phyloP scores from a whole-genome alignment of 768 basidiomycete species.

The Trametes maxima region DNA sequence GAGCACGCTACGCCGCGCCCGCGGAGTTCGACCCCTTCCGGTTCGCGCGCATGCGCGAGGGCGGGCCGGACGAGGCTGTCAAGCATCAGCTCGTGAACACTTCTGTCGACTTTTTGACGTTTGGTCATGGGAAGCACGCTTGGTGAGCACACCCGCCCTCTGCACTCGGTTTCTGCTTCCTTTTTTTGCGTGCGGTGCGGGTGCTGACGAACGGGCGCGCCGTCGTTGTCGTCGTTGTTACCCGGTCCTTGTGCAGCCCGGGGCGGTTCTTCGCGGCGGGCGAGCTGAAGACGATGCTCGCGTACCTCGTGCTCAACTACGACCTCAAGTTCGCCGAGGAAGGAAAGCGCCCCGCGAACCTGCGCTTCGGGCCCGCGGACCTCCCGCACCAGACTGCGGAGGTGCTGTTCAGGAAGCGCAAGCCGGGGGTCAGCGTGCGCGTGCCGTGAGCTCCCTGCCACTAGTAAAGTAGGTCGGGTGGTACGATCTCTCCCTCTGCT shows the following conservation, averaged over 20 bases:
- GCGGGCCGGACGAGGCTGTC: slow-evolving; percentile 33
- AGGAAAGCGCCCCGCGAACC: slow-evolving; percentile 27
- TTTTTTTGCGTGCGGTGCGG: neutral
- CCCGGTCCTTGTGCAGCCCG: slow-evolving; percentile 12
- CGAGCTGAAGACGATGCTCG: slow-evolving; percentile 38
- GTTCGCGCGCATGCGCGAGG: slow-evolving; percentile 40
- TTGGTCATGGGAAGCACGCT: slow-evolving; percentile 34
- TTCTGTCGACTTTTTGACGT: slow-evolving; percentile 28
- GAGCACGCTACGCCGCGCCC: slow-evolving; percentile 29
- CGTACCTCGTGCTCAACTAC: slow-evolving; percentile 35
- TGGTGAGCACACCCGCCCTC: slow-evolving; percentile 26
- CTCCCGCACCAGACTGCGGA: slow-evolving; percentile 27
- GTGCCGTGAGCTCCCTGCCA: no score
- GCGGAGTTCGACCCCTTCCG: slow-evolving; percentile 52
- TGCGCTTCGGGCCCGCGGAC: slow-evolving; percentile 19
- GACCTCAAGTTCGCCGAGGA: slow-evolving; percentile 35
- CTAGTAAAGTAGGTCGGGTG: no score
- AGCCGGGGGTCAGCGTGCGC: neutral
- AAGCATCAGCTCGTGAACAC: slow-evolving; percentile 43
- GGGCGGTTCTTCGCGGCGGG: slow-evolving; percentile 34
- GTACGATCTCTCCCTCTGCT: no score
- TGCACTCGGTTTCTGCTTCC: neutral
- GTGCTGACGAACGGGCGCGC: neutral
- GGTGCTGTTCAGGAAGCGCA: slow-evolving; percentile 41
- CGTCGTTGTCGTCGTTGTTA: neutral